A percentile compares a stretch with the other conserved stretches of the same genome.
These are phyloP conservation scores for Colletotrichum abscissum DNA, from an alignment of 2,329 filamentous ascomycete species.

Conservation along the genomic window DNA sequence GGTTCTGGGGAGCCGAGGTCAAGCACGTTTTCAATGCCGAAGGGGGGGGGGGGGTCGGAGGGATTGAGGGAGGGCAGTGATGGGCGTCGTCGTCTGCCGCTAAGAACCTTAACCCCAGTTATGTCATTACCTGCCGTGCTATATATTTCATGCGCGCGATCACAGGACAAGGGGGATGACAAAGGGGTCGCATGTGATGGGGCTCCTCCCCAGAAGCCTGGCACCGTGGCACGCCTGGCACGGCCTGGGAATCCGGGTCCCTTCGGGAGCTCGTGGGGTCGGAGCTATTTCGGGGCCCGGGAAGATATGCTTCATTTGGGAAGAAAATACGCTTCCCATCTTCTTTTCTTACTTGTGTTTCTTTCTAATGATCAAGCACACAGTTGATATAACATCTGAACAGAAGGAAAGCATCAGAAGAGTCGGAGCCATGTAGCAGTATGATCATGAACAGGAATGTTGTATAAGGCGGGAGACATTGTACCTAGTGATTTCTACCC, in stretches of 20 bases:
- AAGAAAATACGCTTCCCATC: not conserved
- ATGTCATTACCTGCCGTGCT: constrained; percentile 25
- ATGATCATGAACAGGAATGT: not conserved
- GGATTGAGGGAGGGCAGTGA: not conserved
- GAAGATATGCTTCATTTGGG: constrained; percentile 1
- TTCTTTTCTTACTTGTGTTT: no score
- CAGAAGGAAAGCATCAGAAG: no score
- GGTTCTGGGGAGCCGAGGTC: constrained; percentile 34
- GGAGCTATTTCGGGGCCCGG: not conserved
- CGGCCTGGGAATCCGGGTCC: not conserved
- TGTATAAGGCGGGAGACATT: not conserved
- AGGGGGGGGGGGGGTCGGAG: constrained; percentile 8
- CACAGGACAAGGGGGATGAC: constrained; percentile 25
- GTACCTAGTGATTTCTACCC: not conserved
- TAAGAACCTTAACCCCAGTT: constrained; percentile 36
- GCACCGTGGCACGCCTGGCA: not conserved
- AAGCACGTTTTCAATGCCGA: constrained; percentile 35
- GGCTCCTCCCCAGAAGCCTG: not conserved
- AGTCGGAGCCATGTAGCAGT: not conserved
- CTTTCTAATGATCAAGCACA: not conserved
- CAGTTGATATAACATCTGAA: not conserved
- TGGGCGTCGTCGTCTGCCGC: constrained; percentile 15
- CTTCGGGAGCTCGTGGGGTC: constrained; percentile 27
- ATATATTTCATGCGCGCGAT: constrained; percentile 22
- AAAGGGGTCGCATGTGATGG: constrained; percentile 32